Conservation (phyloP, 306 rosid genomes). For the Luffa aegyptiaca region DNA sequence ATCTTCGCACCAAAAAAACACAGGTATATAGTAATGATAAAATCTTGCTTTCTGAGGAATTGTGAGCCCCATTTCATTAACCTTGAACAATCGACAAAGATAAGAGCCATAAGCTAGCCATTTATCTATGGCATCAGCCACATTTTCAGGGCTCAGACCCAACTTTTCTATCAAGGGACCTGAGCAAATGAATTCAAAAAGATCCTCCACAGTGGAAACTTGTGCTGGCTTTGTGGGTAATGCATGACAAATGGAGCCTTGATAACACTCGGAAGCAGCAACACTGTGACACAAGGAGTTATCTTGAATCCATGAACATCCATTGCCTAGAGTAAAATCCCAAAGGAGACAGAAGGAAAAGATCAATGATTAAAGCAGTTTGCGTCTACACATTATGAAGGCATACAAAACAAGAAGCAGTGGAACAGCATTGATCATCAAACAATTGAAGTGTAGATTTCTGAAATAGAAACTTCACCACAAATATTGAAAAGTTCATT, state of each 20-base stretch:
- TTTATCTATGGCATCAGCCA: constrained; percentile 68
- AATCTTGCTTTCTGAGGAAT: constrained; percentile 76
- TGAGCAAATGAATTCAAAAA: constrained; percentile 68
- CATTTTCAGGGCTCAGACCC: constrained; percentile 44
- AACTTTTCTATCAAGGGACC: constrained; percentile 62
- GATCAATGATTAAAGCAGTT: neutral
- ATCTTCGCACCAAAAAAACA: constrained; percentile 81
- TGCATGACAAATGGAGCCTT: constrained; percentile 30
- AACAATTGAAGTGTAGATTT: neutral
- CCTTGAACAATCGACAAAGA: constrained; percentile 59
- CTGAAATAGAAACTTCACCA: neutral
- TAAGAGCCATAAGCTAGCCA: constrained; percentile 58
- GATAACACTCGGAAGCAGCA: constrained; percentile 19
- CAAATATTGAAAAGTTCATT: neutral
- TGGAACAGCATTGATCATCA: neutral
- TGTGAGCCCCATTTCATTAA: constrained; percentile 57
- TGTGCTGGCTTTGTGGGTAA: constrained; percentile 55
- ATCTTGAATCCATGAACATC: constrained; percentile 59
- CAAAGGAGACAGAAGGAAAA: neutral
- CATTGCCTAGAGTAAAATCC: constrained; percentile 42
- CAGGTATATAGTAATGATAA: constrained; percentile 83
- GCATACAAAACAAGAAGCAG: neutral
- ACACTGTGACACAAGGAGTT: constrained; percentile 13
- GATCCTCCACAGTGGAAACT: constrained; percentile 64
- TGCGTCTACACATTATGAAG: neutral